These are phyloP conservation scores for Dioszegia hungarica DNA, from an alignment of 768 basidiomycete genomes.

Conservation along the genomic window DNA sequence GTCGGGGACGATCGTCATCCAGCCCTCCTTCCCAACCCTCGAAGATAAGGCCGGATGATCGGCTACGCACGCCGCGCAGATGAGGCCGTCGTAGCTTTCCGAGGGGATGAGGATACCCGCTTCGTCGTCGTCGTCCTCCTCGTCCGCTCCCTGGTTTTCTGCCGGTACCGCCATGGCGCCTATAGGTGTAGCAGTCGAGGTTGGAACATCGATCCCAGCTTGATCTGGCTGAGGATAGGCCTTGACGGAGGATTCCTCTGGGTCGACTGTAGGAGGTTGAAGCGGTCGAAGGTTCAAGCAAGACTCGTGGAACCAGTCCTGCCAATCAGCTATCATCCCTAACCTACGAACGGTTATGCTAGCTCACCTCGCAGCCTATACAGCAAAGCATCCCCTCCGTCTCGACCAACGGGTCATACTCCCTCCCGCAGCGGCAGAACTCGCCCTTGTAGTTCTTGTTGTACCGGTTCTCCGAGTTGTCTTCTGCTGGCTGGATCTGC, in stretches of 20 bases:
- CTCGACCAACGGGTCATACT: slow-evolving; percentile 45
- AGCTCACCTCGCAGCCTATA: slow-evolving; percentile 44
- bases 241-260: not conserved
- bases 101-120: slow-evolving; percentile 32
- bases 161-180: not conserved
- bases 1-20: slow-evolving; percentile 43
- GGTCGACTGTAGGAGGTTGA: not conserved
- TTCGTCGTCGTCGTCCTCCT: slow-evolving; percentile 39
- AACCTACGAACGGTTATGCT: not conserved
- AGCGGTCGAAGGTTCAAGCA: slow-evolving; percentile 32
- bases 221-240: not conserved
- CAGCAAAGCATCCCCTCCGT: slow-evolving; percentile 45
- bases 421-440: slow-evolving; percentile 46
- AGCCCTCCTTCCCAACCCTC: slow-evolving; percentile 37
- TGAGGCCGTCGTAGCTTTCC: slow-evolving; percentile 39
- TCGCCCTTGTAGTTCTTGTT: slow-evolving; percentile 36
- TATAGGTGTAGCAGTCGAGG: too few relatives aligned
- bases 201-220: not conserved
- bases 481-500: slow-evolving; percentile 23
- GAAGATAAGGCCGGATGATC: slow-evolving; percentile 9
- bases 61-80: slow-evolving; percentile 38
- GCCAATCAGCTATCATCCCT: not conserved
- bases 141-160: not conserved
- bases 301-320: slow-evolving; percentile 49
- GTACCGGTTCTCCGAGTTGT: slow-evolving; percentile 39